Percentiles rank a stretch among this genome's conserved stretches.
These are phyloP conservation scores for Saprolegnia parasitica DNA, from an alignment of 352 stramenopile species.

Conservation along the genomic window DNA sequence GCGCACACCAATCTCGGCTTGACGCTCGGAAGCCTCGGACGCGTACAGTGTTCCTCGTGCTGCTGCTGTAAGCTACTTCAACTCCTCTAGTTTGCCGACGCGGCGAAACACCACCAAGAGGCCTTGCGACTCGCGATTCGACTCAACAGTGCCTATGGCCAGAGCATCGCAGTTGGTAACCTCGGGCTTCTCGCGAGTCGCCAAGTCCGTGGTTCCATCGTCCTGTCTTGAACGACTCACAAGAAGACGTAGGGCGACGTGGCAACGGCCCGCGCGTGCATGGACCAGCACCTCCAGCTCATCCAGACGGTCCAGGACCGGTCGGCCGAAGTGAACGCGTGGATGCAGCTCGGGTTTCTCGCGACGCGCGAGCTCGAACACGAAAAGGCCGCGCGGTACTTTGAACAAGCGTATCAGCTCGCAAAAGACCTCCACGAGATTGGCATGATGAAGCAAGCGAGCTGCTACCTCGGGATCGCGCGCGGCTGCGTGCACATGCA, in stretches of 20 bases:
- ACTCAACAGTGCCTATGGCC: slow-evolving; percentile 77
- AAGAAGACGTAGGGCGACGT: slow-evolving; percentile 41
- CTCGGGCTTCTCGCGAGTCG: slow-evolving; percentile 76
- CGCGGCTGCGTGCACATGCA: slow-evolving; percentile 61
- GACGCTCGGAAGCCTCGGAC: slow-evolving; percentile 58
- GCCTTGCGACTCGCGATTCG: slow-evolving; percentile 78
- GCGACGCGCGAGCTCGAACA: slow-evolving; percentile 50
- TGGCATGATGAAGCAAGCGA: slow-evolving; percentile 69
- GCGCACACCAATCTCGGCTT: slow-evolving; percentile 82
- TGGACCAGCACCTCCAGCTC: slow-evolving; percentile 88
- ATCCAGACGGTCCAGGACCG: slow-evolving; percentile 79
- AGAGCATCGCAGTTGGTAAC: slow-evolving; percentile 85
- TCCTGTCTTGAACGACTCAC: not conserved
- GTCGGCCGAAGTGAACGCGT: slow-evolving; percentile 73
- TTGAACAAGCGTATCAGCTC: slow-evolving; percentile 75
- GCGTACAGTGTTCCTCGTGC: slow-evolving; percentile 24
- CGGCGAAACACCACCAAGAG: slow-evolving; percentile 82
- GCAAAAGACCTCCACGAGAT: slow-evolving; percentile 59
- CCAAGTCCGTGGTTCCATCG: not conserved
- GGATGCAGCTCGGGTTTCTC: slow-evolving; percentile 80
- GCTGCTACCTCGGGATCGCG: slow-evolving; percentile 75
- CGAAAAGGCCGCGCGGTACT: slow-evolving; percentile 63
- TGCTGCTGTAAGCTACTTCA: not conserved
- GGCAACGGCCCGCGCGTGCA: slow-evolving; percentile 70
- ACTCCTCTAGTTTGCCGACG: slow-evolving; percentile 52